Evolutionary conservation across 192 early-diverging fungal genomes (phyloP), one percentile per base, ranked within the genome.

Genomic region (Coemansia sp.): DNA sequence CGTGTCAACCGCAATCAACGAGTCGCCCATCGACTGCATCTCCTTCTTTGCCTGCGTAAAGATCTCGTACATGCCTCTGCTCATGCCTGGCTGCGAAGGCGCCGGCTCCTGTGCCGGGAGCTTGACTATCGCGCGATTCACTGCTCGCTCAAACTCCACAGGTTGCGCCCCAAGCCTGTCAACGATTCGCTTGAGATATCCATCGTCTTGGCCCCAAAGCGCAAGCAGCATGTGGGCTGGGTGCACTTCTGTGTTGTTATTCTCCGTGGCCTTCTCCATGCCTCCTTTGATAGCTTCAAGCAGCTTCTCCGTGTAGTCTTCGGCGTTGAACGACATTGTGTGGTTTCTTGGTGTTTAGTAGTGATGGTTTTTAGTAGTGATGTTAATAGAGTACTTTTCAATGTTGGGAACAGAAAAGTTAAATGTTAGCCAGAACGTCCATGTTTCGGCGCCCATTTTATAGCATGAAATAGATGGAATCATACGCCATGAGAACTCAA

Each of bases 251-350:
- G 85, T 72, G 76, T 97, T 88, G 12, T 74, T 72, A 76, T 87
- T 90, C 67, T 97, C 94, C 16, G 83, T 85, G 16, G 95, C 94
- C 51, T 85, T 79, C 48, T 84, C 83, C 66, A 88, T 80, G 19
- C 90, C 90, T 19, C 65, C 62, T 11, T 78, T 75, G 55, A 98
- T 70, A 26, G 87, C 76, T 67, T 89, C 89, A 71, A 88, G 86
- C 13, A 92, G 86, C 79, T 95, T 95, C 63, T 98, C 94, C 43
- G 95, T 98, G 71, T 93, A 95, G 58, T 90, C 76, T 49, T 89
- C 88, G 2, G 86, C 84, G 73, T 88, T 80, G 46, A 80, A 80
- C 45, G 78, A 80, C 78, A 80, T 80, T 41, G 37, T 41, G 46
- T 32, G 21, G 6, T 55, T 26, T 11, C 51, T 41, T n/a, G 8